phyloP scores from a whole-genome alignment of 805 yeast genomes.

The Kuraishia hungarica region DNA sequence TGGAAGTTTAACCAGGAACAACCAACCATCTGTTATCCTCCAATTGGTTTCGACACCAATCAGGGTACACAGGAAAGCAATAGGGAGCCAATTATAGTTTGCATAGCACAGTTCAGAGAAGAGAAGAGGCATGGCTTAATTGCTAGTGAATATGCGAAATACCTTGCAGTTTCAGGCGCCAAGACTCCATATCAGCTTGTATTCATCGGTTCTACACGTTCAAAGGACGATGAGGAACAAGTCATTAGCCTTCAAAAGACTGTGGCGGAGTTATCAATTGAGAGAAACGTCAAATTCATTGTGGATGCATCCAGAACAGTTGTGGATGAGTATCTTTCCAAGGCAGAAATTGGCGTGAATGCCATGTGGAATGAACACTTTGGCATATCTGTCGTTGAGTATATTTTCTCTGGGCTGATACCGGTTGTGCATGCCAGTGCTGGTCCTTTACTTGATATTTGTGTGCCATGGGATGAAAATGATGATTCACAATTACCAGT shows the following conservation, averaged over 20 bases:
- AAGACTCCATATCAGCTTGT: conserved; percentile 45
- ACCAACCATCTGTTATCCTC: conserved; percentile 68
- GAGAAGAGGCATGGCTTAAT: conserved; percentile 84
- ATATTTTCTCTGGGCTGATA: conserved; percentile 74
- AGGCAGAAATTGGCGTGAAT: conserved; percentile 71
- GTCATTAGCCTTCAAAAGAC: conserved; percentile 40
- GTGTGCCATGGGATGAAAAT: conserved; percentile 40
- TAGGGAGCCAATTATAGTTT: conserved; percentile 38
- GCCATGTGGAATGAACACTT: conserved; percentile 99
- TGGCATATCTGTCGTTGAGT: conserved; percentile 95
- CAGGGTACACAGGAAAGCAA: conserved; percentile 8
- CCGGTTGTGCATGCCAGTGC: conserved; percentile 94
- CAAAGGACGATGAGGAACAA: conserved; percentile 50
- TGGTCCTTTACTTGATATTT: conserved; percentile 88
- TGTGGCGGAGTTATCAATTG: conserved; percentile 35
- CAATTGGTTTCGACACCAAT: conserved; percentile 57
- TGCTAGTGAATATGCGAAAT: conserved; percentile 52
- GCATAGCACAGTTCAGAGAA: conserved; percentile 89
- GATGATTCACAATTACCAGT: conserved; percentile 14
- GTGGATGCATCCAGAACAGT: conserved; percentile 67
- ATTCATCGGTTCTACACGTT: conserved; percentile 80
- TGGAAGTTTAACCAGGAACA: conserved; percentile 44
- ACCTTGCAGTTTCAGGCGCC: conserved; percentile 21
- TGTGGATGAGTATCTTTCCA: conserved; percentile 44
- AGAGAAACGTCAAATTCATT: conserved; percentile 38